A percentile compares a stretch with the other conserved stretches of the same genome.
phyloP scores from a whole-genome alignment of 176 grass and related monocot species.

The Aechmea fasciata region DNA sequence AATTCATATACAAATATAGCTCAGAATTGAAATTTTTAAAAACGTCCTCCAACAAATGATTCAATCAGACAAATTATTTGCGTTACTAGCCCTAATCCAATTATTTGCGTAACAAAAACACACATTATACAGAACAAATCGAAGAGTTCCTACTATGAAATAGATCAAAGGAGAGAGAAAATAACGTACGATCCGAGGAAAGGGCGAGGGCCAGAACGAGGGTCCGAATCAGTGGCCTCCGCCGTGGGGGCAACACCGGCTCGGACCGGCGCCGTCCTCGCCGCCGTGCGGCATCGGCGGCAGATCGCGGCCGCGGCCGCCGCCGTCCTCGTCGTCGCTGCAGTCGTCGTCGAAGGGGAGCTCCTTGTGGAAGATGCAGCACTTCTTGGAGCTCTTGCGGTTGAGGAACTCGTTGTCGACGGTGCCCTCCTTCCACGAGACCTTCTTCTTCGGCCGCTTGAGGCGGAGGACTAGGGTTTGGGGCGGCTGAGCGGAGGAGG shows the following conservation, averaged over 20 bases:
- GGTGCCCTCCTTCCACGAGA: slow-evolving; percentile 89
- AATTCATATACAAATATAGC: too few species aligned
- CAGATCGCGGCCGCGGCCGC: slow-evolving; percentile 10
- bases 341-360: slow-evolving; percentile 85
- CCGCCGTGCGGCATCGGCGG: neutral
- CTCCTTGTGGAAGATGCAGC: slow-evolving; percentile 97
- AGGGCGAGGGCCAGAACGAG: too few species aligned
- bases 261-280: slow-evolving; percentile 9
- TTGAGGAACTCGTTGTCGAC: slow-evolving; percentile 94
- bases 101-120: too few species aligned
- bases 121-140: too few species aligned
- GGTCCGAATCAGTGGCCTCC: slow-evolving; percentile 1
- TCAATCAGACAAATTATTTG: too few species aligned
- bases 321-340: slow-evolving; percentile 65
- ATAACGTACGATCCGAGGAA: too few species aligned
- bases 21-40: too few species aligned
- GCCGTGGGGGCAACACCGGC: slow-evolving; percentile 37
- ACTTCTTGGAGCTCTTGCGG: slow-evolving; percentile 91
- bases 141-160: too few species aligned
- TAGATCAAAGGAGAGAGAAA: too few species aligned
- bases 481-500: slow-evolving; percentile 21
- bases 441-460: slow-evolving; percentile 79
- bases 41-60: too few species aligned
- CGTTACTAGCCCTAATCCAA: too few species aligned
- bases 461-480: slow-evolving; percentile 67